Evolutionary conservation across 2,329 filamentous ascomycete genomes (phyloP), one percentile per base, ranked within the genome.

Genomic region (Penicillium sp.): DNA sequence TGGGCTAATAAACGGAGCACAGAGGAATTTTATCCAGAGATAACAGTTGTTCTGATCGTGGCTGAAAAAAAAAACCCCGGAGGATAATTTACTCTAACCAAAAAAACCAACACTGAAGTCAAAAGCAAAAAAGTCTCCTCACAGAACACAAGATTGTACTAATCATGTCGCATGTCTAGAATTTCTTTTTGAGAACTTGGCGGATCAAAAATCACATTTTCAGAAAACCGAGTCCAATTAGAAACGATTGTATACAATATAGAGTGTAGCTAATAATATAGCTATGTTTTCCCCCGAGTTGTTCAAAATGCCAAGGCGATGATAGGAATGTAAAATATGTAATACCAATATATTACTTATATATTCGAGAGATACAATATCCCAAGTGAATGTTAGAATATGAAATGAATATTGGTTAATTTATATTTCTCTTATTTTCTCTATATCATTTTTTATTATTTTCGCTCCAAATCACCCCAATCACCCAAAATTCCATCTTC

Each of bases 211-310:
- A 36, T 46, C 41, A 10, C 31, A 9, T 46, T 44, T 40, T 11
- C 16, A 52, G 36, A 29, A 36, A 2, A 11, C 5, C 13, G 13
- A 50, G 38, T 15, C 39, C 45, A 55, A 50, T 50, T 29, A 36
- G 33, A 55, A n/a, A 6, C 16, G 13, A 27, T 31, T 15, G 8
- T 51, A 44, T 44, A 51, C 23, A 23, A 23, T 23, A 23, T 23
- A 23, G 23, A 44, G 39, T 44, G n/a, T 38, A 31, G 46, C 53
- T 50, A 44, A 34, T 50, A 44, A 44, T 55, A 53, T 33, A 10
- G 31, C 13, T 4, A 33, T 33, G 15, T 16, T 36, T 27, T 31
- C 9, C 44, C 25, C 19, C 27, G 8, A 41, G 16, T 31, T 34
- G 19, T 19, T 31, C 23, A 5, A 53, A 16, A 49, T 9, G 47